Conservation (phyloP, 345 rosid species). For the Garcia nutans region DNA sequence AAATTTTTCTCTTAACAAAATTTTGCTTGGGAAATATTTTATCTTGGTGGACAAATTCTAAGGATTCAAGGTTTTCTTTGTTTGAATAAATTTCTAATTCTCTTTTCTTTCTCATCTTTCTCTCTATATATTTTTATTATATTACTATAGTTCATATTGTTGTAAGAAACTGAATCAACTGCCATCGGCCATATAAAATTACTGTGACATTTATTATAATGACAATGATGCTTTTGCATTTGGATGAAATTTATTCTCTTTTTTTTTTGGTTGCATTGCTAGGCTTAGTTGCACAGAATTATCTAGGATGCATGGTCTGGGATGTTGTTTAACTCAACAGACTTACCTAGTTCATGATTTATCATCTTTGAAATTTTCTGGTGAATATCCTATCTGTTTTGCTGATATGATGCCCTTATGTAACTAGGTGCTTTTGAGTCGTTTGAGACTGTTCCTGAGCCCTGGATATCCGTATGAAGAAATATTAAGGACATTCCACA, state of each 20-base stretch:
- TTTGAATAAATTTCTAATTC: not conserved
- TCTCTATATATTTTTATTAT: not conserved
- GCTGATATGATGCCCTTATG: slow-evolving; percentile 9
- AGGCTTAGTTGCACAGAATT: not conserved
- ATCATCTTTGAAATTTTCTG: not conserved
- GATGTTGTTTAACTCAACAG: not conserved
- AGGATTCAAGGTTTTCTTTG: not conserved
- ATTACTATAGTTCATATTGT: not conserved
- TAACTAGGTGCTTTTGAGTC: slow-evolving; percentile 70
- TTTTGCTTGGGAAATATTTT: not conserved
- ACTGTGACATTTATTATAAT: not conserved
- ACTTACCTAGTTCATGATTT: not conserved
- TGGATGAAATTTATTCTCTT: not conserved
- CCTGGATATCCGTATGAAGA: slow-evolving; percentile 96
- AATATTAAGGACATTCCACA: slow-evolving; percentile 79
- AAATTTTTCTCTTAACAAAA: not conserved
- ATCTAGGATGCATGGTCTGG: not conserved
- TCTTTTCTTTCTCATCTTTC: not conserved
- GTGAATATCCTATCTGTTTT: not conserved
- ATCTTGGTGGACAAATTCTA: not conserved
- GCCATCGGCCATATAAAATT: not conserved
- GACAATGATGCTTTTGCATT: not conserved
- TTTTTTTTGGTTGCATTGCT: not conserved
- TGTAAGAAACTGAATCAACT: not conserved
- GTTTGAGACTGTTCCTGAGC: slow-evolving; percentile 81